Percentiles rank a stretch among this genome's conserved stretches.
These are phyloP conservation scores for Taphrina flavorubra DNA, from an alignment of 1,139 yeast genomes.

Conservation along the genomic window DNA sequence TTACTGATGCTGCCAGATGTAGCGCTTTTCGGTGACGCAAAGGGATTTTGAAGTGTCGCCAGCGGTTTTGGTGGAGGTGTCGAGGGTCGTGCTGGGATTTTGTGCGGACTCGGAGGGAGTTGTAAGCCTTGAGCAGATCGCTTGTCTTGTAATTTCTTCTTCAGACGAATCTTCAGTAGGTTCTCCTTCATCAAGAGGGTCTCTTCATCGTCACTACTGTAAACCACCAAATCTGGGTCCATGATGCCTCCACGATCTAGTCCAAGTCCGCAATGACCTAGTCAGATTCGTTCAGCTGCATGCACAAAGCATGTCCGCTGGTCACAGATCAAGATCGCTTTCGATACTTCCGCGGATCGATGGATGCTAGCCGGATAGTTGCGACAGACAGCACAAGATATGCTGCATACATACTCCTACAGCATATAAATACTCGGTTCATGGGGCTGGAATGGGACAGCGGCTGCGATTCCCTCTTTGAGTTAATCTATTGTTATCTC, in stretches of 20 bases:
- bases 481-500: neutral
- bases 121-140: neutral
- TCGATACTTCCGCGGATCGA: no score
- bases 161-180: slow-evolving; percentile 18
- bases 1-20: neutral
- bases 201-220: slow-evolving; percentile 31
- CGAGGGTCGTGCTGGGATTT: slow-evolving; percentile 9
- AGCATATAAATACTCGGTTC: neutral
- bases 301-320: no score
- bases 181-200: slow-evolving; percentile 25
- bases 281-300: neutral
- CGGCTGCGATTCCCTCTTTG: neutral
- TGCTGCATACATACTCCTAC: no score
- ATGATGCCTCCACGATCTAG: neutral
- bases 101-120: neutral
- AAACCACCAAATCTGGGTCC: slow-evolving; percentile 17
- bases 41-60: slow-evolving; percentile 16
- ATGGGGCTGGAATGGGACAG: neutral
- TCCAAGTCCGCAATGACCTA: neutral
- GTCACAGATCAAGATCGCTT: no score
- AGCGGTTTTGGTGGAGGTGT: slow-evolving; percentile 28
- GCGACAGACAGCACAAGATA: neutral
- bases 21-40: slow-evolving; percentile 33
- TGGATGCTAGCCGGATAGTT: no score
- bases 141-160: slow-evolving; percentile 14